These are phyloP conservation scores for Taxawa tesnikishii DNA, from an alignment of 2,329 filamentous ascomycete genomes.

Conservation along the genomic window DNA sequence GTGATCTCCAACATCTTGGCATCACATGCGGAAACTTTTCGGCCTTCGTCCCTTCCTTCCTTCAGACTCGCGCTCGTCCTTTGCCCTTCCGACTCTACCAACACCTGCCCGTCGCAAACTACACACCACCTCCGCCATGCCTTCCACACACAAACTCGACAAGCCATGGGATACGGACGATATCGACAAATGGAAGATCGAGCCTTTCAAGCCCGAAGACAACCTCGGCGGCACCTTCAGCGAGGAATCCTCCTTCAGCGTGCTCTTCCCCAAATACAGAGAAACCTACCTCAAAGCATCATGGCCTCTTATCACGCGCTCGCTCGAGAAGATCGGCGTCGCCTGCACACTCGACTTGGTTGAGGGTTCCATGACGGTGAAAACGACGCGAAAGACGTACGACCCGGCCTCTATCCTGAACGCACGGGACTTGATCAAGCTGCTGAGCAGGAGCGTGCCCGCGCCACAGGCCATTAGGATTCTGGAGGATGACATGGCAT, in stretches of 20 bases:
- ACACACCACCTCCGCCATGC: slow-evolving; percentile 43
- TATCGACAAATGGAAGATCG: slow-evolving; percentile 93
- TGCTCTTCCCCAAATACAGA: slow-evolving; percentile 88
- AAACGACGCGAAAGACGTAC: slow-evolving; percentile 82
- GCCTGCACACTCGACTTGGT: slow-evolving; percentile 88
- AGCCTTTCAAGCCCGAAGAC: slow-evolving; percentile 73
- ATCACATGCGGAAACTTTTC: no score
- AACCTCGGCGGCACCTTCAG: slow-evolving; percentile 76
- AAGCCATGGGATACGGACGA: slow-evolving; percentile 96
- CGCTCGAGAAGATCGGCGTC: slow-evolving; percentile 77
- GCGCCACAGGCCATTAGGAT: slow-evolving; percentile 90
- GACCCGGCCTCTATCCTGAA: slow-evolving; percentile 91
- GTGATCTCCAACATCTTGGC: no score
- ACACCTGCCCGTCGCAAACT: no score
- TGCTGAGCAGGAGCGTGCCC: slow-evolving; percentile 82
- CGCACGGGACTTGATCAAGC: slow-evolving; percentile 84
- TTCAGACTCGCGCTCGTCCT: no score
- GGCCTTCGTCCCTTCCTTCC: no score
- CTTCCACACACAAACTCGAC: slow-evolving; percentile 76
- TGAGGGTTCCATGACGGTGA: slow-evolving; percentile 92
- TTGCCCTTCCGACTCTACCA: no score
- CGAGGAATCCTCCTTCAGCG: slow-evolving; percentile 82
- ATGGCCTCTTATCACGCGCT: slow-evolving; percentile 82
- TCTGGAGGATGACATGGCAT: slow-evolving; percentile 79
- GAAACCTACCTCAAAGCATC: slow-evolving; percentile 86